A percentile compares a stretch with the other conserved stretches of the same genome.
phyloP scores from a whole-genome alignment of 2,329 filamentous ascomycete genomes.

The Pseudopyricularia javanii region DNA sequence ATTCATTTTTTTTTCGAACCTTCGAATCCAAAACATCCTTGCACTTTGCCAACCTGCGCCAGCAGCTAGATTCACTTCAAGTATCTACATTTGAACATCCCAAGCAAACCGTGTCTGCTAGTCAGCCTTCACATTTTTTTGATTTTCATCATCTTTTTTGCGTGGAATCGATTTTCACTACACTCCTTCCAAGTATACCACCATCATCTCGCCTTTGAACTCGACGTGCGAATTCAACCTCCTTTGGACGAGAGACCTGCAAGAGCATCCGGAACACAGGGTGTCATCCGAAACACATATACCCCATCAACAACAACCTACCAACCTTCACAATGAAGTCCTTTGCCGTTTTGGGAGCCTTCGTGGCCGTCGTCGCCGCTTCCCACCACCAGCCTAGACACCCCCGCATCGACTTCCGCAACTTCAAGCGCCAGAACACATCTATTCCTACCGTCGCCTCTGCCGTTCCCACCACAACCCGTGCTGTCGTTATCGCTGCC shows the following conservation, averaged over 20 bases:
- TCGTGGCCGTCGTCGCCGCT: background rate
- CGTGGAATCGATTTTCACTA: slow-evolving; percentile 3
- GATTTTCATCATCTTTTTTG: background rate
- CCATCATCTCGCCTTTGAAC: background rate
- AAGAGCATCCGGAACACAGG: background rate
- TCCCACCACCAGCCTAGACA: slow-evolving; percentile 1
- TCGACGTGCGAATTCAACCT: background rate
- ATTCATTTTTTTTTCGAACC: background rate
- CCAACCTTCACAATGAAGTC: slow-evolving; percentile 2
- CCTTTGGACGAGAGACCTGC: background rate
- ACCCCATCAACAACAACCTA: background rate
- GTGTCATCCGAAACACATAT: background rate
- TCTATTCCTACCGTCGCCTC: background rate
- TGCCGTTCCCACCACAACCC: background rate
- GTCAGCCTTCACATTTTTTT: no score
- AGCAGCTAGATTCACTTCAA: background rate
- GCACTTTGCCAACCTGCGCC: background rate
- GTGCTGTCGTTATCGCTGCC: background rate
- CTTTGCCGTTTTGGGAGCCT: background rate
- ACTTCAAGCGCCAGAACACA: slow-evolving; percentile 1
- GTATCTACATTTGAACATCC: background rate
- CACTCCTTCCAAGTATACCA: background rate
- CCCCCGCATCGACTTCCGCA: slow-evolving; percentile 3
- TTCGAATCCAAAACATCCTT: background rate
- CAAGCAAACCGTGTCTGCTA: slow-evolving; percentile 3